A percentile compares a stretch with the other conserved stretches of the same genome.
Evolutionary conservation across 2,329 filamentous ascomycete species (phyloP).

Genomic region (Penicillium polonicum): DNA sequence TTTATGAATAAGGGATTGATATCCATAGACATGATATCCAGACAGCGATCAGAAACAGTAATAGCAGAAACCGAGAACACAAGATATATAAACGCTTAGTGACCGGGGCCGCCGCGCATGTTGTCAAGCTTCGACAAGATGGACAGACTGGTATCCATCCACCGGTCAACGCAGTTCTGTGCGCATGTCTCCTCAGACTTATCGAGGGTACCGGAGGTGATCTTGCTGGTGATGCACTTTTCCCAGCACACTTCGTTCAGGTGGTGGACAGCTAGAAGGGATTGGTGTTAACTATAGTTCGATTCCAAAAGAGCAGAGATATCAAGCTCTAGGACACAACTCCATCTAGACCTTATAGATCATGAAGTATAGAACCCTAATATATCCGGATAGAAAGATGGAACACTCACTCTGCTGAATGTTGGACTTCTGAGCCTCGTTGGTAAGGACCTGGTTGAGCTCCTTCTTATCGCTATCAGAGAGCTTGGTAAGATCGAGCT

Average conservation of each 20-base stretch:
- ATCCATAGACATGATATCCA: background rate
- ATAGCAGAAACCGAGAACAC: background rate
- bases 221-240: constrained; percentile 78
- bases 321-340: background rate
- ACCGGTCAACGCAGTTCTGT: constrained; percentile 89
- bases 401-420: constrained; percentile 51
- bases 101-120: constrained; percentile 44
- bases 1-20: background rate
- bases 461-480: constrained; percentile 81
- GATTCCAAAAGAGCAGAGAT: background rate
- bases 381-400: background rate
- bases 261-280: constrained; percentile 59
- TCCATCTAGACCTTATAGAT: background rate
- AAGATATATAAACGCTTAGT: constrained; percentile 23
- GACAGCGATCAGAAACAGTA: background rate
- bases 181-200: constrained; percentile 78
- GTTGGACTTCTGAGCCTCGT: constrained; percentile 76
- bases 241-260: constrained; percentile 84
- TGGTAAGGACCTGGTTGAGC: constrained; percentile 79
- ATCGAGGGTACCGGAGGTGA: constrained; percentile 72
- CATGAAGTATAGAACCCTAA: background rate
- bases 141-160: constrained; percentile 81
- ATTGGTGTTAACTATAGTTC: constrained; percentile 9
- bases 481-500: constrained; percentile 69
- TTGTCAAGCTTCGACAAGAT: constrained; percentile 82